Base-by-base conservation (phyloP, 1,139 yeast genomes). In the Suhomyces yuchorum region DNA sequence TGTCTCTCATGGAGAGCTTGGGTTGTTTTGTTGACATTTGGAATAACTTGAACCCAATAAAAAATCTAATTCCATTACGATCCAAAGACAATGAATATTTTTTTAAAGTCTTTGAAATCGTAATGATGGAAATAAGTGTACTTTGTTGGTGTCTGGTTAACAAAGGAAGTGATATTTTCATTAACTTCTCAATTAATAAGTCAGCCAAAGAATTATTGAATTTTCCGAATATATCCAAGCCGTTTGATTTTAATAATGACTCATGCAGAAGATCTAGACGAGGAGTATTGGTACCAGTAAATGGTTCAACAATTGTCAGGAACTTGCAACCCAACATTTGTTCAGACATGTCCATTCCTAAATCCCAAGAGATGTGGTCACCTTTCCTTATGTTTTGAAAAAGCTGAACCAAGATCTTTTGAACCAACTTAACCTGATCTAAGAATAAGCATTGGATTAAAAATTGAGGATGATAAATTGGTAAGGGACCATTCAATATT, bases 111-210 rank as follows among this genome's bases (percentile, higher is more conserved):
- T 75, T 71, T 17, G 87, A 70, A 2, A 91, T 85, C 42, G 80
- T 82, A 11, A 89, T 75, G 1, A 90, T 82, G 14, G 88, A 81
- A 2, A 85, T 76, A 37, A 92, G 76, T 0, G 97, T 90, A 23
- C 86, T 83, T 61, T 92, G 98, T 61, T 92, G 97, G 67, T 92
- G 97, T 52, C 97, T 81, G 0, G 97, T 90, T 41, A 92, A 65
- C 52, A 85, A 84, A 0, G 97, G 97, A 24, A 92, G 70, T 0
- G 93, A 77, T 1, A 80, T 71, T 51, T 79, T 82, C 46, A 82
- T 81, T 43, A 92, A 69, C 56, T 81, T 81, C 23, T 85, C 87
- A 18, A 75, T 68, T 23, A 92, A 68, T 4, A 79, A 63, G 2
- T 71, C 75, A 2, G 82, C 77, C 18, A 81, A 75, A 12, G 67